Evolutionary conservation across 495 filamentous ascomycete species (phyloP), one percentile per base, ranked within the genome.

Genomic region (Penicillium desertorum): DNA sequence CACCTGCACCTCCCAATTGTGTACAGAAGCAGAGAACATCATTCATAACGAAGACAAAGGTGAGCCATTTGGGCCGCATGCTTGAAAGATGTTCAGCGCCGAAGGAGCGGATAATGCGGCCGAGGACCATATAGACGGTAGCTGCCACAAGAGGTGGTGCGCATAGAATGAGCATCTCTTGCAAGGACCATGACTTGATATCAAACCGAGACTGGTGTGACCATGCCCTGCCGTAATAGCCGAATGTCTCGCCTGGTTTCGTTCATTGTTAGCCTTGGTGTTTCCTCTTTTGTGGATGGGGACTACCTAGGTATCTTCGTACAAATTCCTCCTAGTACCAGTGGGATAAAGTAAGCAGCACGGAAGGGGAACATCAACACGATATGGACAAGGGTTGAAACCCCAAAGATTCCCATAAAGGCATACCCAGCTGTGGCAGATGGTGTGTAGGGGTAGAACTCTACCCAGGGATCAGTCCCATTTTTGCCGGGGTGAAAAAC

Each of bases 71-170:
- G 3, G 63, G 29, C 0, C 66, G 61, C 36, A 72, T 71, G 45
- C 51, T 59, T 29, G 70, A 69, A 34, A 62, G 66, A 23, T 71
- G 56, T 30, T 83, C 81, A 23, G 75, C 82, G 32, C 79, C 60
- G 12, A 81, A 71, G 20, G 78, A 62, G n/a, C 63, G 67, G 36
- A 85, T 79, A 12, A 85, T 55, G 1, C 82, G 75, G 0, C 74
- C 81, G 17, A 86, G 80, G 19, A 78, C 69, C 81, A 84, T 86
- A 71, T 85, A 86, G 23, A 85, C 75, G 0, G 80, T 83, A 3
- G 83, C 83, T 4, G 83, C 76, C 56, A 80, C 71, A 34, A 84
- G 67, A 0, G 79, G 79, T 0, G 69, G 66, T 2, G 77, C 70
- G 51, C 75, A 70, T n/a, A 75, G 65, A 39, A 79, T 71, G 57